Evolutionary conservation across 257 asterid species (phyloP), one percentile per base, ranked within the genome.

Genomic region (Plantago elongata): DNA sequence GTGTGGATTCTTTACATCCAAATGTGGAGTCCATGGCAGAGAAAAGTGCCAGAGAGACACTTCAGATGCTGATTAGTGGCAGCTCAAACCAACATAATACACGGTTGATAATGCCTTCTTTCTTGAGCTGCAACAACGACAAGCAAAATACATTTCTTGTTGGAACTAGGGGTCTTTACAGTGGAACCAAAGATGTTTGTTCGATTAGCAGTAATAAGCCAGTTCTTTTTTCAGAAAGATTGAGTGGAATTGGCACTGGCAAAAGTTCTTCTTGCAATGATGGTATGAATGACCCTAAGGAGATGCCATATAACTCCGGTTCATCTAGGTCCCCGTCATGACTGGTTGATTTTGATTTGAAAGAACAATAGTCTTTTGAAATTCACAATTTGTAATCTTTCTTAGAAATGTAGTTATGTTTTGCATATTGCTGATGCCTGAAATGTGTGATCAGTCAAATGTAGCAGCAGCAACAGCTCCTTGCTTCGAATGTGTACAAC

Each of bases 41-140:
- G 29, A 86, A 83, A 70, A 71, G 87, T 29, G 96, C 98, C 2
- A 78, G 97, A 67, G 97, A 92, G 75, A 92, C 99, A 0, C 95
- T 89, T 8, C 84, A 91, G 27, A 67, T 89, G 93, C 99, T 92
- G 67, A 75, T 86, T 49, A 84, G 69, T 49, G 54, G 54, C 54
- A 61, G 82, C 68, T 88, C 98, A 43, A 86, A 72, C 77, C 94
- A 77, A 72, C 65, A 83, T 4, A 76, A 74, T 0, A 71, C 81
- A 0, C 78, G 72, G 22, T 65, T 85, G 66, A 83, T 79, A 4
- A 63, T 81, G 5, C 94, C 96, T 54, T 75, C 85, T 27, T 68
- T 78, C 22, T 64, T 83, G 50, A 65, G 69, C 54, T 64, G 65
- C 60, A 66, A 75, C 50, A 69, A 67, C 5, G 81, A 71, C 61